Base-by-base conservation (phyloP, 805 yeast genomes). In the Saccharomycopsis javanensis region DNA sequence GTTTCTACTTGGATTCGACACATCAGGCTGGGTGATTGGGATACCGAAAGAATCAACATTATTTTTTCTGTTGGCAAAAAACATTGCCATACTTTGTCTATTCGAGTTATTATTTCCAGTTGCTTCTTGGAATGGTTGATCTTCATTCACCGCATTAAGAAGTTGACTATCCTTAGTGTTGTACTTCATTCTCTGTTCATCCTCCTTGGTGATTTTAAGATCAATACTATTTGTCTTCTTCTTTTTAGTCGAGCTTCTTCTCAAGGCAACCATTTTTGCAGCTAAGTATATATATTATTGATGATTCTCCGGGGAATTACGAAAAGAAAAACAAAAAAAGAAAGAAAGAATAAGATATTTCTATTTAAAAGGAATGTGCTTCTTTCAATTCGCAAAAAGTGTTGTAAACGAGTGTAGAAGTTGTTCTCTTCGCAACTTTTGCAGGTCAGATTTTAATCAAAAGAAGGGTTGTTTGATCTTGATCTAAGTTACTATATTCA, bases 1-100 rank as follows among this genome's bases (percentile, higher is more conserved):
- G 20, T 86, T 73, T 66, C 99, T 80, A 5, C 97, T 84, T 30
- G 99, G 99, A 68, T 94, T 94, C 38, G 96, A 88, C 64, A 86
- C 77, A 69, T 94, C 99, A 6, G 95, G 87, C 62, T 81, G 81
- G 2, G 67, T 68, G 65, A 94, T 94, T 5, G 85, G 81, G 59
- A 80, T 79, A 20, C 99, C 99, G 69, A 91, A 92, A 48, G 88
- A 82, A 69, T 94, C 99, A 64, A 80, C 80, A 65, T 82, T 67
- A 30, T 83, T 82, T 46, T 74, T 75, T 51, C 79, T 75, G 30
- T 79, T 81, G 45, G 81, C 78, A 60, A 60, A 60, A 42, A 60
- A 71, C 53, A 57, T 52, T 16, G 64, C 64, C 58, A 68, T 65
- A 57, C 78, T 69, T 74, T 70, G 71, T 65, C 69, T 69, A 66